phyloP scores from a whole-genome alignment of 106 monocot genomes.

The Chionographis japonica region DNA sequence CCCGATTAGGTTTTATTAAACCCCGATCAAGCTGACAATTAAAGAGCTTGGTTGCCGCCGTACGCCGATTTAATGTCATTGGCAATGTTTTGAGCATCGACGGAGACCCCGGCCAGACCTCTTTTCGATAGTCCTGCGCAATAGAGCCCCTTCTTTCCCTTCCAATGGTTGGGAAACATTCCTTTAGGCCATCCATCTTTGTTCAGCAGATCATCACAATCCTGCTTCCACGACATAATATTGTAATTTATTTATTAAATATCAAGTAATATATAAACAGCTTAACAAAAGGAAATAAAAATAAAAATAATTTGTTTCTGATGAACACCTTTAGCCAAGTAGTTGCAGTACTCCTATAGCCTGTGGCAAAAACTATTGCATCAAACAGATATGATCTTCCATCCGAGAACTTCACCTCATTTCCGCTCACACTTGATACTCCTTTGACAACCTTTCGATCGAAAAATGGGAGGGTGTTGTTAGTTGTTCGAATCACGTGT shows the following conservation, averaged over 20 bases:
- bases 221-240: slow-evolving; percentile 22
- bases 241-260: neutral
- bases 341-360: slow-evolving; percentile 21
- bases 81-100: slow-evolving; percentile 54
- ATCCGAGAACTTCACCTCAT: slow-evolving; percentile 18
- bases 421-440: slow-evolving; percentile 5
- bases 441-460: slow-evolving; percentile 14
- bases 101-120: slow-evolving; percentile 52
- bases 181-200: slow-evolving; percentile 48
- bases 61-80: slow-evolving; percentile 41
- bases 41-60: too few relatives aligned
- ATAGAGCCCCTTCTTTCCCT: slow-evolving; percentile 66
- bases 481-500: too few relatives aligned
- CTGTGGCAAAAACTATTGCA: slow-evolving; percentile 46
- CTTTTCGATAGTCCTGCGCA: slow-evolving; percentile 46
- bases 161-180: slow-evolving; percentile 68
- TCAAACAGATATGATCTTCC: slow-evolving; percentile 22
- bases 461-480: neutral
- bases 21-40: too few relatives aligned
- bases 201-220: slow-evolving; percentile 30
- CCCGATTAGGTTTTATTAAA: too few relatives aligned
- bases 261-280: neutral
- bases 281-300: neutral
- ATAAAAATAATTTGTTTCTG: neutral
- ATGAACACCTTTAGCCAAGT: slow-evolving; percentile 38